Evolutionary conservation across 257 asterid species (phyloP), one percentile per base, ranked within the genome.

Genomic region (Rubia yunnanensis): DNA sequence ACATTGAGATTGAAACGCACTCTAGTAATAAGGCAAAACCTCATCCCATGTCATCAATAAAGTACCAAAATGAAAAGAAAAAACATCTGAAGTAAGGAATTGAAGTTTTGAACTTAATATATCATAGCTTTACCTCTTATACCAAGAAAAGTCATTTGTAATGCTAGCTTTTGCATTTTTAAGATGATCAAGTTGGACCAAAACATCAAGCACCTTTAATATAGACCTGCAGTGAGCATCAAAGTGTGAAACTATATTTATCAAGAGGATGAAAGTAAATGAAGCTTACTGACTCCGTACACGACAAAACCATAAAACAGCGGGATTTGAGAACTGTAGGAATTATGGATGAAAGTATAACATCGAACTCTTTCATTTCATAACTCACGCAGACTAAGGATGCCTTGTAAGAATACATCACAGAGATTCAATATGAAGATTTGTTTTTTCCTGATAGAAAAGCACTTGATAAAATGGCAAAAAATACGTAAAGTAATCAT

Each of bases 101-200:
- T 18, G 5, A 49, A 10, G 6, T 44, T 15, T 10, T 23, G 18
- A 35, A 48, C 13, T 2, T 15, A 23, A 36, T 23, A 61, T 3
- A 10, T 68, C 24, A 23, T 10, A 56, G 34, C 20, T 76, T 74
- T 88, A 89, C 99, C 99, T 92, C 77, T 94, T 94, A 81, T 94
- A 94, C 99, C 99, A 94, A 78, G 97, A 90, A 63, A 94, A 94
- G 77, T 94, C 99, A 82, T 94, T 94, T 67, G 96, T 97, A 72
- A 94, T 94, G 81, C 99, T 94, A 68, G 99, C 97, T 82, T 94
- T 94, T 2, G 97, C 99, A 82, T 94, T 90, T 79, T 94, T 94
- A 55, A 94, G 95, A 86, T 94, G 97, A 82, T 94, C 99, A 73
- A 94, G 97, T 77, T 94, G 99, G 77, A 94, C 89, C 70, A 94